These are phyloP conservation scores for Kluyveromyces marxianus DNA, from an alignment of 1,139 yeast species.

Conservation along the genomic window DNA sequence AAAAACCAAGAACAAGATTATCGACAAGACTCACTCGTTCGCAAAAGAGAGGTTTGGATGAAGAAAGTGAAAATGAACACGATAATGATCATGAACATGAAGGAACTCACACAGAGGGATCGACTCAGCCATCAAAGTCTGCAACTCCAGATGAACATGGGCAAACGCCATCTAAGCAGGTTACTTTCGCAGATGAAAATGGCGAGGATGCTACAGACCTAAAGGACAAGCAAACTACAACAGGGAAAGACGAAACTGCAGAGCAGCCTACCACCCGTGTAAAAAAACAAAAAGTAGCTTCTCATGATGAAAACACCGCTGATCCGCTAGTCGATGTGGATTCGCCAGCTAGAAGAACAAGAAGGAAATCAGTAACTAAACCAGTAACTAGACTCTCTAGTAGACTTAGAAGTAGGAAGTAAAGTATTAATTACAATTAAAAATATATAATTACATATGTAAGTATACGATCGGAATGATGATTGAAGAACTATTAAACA, in stretches of 20 bases:
- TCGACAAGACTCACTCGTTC: conserved; percentile 3
- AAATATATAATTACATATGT: too few species aligned
- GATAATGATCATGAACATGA: conserved; percentile 7
- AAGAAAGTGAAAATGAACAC: conserved; percentile 9
- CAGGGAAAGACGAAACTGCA: background rate
- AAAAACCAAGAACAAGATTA: conserved; percentile 13
- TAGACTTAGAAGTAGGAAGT: conserved; percentile 24
- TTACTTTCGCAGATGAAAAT: background rate
- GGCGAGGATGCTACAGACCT: background rate
- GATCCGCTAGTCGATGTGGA: conserved; percentile 12
- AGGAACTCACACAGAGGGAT: background rate
- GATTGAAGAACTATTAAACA: too few species aligned
- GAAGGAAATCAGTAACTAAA: conserved; percentile 8
- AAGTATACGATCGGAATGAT: too few species aligned
- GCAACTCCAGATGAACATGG: background rate
- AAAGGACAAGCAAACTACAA: background rate
- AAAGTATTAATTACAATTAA: background rate
- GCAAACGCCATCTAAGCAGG: background rate
- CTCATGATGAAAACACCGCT: conserved; percentile 5
- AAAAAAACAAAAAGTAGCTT: conserved; percentile 6
- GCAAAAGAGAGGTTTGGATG: conserved; percentile 8
- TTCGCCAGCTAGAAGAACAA: conserved; percentile 6
- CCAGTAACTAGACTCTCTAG: conserved; percentile 20
- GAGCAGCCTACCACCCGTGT: conserved; percentile 4
- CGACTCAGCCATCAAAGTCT: background rate